These are phyloP conservation scores for Colletotrichum sojae DNA, from an alignment of 2,329 filamentous ascomycete genomes.

Conservation along the genomic window DNA sequence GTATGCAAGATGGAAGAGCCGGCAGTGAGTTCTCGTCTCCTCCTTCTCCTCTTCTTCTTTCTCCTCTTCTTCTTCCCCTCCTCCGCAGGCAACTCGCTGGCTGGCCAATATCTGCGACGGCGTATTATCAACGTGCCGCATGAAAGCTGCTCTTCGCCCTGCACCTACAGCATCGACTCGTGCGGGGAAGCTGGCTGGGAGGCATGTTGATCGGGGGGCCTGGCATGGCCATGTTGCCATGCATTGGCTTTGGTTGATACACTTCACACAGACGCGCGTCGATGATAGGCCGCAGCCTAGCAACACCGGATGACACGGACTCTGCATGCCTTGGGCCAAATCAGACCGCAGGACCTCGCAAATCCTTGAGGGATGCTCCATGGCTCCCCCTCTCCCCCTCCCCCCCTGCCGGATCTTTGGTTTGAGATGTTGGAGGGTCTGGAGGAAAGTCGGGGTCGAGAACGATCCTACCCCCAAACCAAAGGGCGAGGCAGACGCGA, in stretches of 20 bases:
- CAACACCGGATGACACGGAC: constrained; percentile 36
- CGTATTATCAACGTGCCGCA: constrained; percentile 23
- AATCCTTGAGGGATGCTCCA: constrained; percentile 27
- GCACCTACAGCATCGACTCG: constrained; percentile 11
- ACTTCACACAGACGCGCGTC: constrained; percentile 33
- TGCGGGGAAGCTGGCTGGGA: constrained; percentile 38
- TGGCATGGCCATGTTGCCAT: constrained; percentile 35
- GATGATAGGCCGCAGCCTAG: constrained; percentile 33
- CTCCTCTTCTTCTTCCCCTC: not conserved
- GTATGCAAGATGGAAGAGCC: constrained; percentile 13
- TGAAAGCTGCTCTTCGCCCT: constrained; percentile 9
- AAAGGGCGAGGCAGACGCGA: constrained; percentile 8
- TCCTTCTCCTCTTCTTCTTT: not conserved
- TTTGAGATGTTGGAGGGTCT: constrained; percentile 29
- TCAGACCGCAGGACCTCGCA: constrained; percentile 16
- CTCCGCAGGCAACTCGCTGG: not conserved
- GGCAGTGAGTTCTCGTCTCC: constrained; percentile 18
- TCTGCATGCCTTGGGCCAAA: constrained; percentile 32
- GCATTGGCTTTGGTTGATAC: constrained; percentile 32
- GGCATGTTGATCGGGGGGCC: constrained; percentile 35
- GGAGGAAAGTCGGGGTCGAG: constrained; percentile 39
- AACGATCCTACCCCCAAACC: constrained; percentile 10
- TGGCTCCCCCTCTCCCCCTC: constrained; percentile 24
- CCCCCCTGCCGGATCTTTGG: constrained; percentile 31
- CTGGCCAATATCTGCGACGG: constrained; percentile 10